Evolutionary conservation across 2,329 filamentous ascomycete species (phyloP).

Genomic region (Aspergillus latus): DNA sequence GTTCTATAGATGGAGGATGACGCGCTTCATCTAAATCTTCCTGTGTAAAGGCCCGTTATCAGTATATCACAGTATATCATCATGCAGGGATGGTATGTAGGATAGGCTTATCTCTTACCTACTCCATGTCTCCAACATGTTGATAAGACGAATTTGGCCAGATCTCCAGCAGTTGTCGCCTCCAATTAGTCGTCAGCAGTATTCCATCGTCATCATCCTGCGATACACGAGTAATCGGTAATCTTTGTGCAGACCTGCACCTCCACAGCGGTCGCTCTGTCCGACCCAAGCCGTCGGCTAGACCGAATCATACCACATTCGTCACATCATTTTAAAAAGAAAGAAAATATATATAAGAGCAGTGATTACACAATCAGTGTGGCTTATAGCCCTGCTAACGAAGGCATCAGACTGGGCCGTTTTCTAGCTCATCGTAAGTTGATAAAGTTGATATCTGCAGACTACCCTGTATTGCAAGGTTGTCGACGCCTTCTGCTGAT

Average conservation of each 20-base stretch:
- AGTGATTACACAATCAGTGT: too few relatives aligned
- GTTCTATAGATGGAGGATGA: not conserved
- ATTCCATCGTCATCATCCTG: not conserved
- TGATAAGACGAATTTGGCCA: not conserved
- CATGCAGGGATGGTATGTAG: not conserved
- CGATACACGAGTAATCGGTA: not conserved
- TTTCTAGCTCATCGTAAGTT: too few relatives aligned
- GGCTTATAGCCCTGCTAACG: too few relatives aligned
- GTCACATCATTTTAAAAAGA: too few relatives aligned
- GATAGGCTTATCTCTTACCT: not conserved
- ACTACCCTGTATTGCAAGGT: too few relatives aligned
- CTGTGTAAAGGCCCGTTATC: too few relatives aligned
- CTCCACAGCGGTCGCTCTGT: not conserved
- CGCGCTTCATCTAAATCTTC: not conserved
- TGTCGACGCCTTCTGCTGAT: too few relatives aligned
- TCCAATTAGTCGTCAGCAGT: not conserved
- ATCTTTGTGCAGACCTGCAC: not conserved
- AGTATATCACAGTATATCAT: conserved; percentile 10
- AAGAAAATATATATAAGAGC: too few relatives aligned
- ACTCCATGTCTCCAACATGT: not conserved
- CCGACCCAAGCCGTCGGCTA: not conserved
- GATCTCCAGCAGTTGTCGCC: not conserved
- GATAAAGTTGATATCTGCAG: too few relatives aligned
- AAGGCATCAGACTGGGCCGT: too few relatives aligned
- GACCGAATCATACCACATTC: not conserved